phyloP scores from a whole-genome alignment of 202 grass and related monocot genomes.

The Digitaria exilis region DNA sequence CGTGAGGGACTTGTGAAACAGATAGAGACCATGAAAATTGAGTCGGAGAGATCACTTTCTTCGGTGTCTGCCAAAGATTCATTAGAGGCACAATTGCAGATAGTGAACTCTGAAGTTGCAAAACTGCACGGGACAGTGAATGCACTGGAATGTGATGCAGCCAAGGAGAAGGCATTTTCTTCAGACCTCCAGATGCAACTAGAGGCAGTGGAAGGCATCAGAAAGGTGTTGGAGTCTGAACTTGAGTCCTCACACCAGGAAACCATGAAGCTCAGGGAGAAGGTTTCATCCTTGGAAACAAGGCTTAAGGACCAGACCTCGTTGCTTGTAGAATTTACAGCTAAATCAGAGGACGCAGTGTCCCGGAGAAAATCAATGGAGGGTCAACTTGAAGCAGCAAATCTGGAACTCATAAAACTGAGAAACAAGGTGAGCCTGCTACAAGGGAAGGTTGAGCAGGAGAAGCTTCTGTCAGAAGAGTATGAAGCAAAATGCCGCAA shows the following conservation, averaged over 20 bases:
- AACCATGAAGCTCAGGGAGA: constrained; percentile 50
- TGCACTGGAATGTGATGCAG: constrained; percentile 41
- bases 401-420: constrained; percentile 61
- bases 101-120: constrained; percentile 41
- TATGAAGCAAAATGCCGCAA: constrained; percentile 75
- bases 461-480: constrained; percentile 71
- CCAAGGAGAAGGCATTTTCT: constrained; percentile 52
- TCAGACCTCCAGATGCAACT: constrained; percentile 52
- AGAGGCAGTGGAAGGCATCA: constrained; percentile 57
- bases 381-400: constrained; percentile 64
- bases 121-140: constrained; percentile 34
- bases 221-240: constrained; percentile 61
- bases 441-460: constrained; percentile 72
- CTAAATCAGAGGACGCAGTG: constrained; percentile 48
- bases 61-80: constrained; percentile 43
- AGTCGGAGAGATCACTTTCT: constrained; percentile 42
- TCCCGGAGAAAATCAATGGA: constrained; percentile 54
- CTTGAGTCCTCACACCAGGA: constrained; percentile 54
- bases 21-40: constrained; percentile 38
- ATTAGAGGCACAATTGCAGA: constrained; percentile 41
- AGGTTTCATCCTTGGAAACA: constrained; percentile 56
- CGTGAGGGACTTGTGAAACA: constrained; percentile 49
- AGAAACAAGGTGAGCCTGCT: constrained; percentile 60
- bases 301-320: constrained; percentile 75
- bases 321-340: constrained; percentile 61